Base-by-base conservation (phyloP, 805 yeast species). In the Phaffomyces thermotolerans region DNA sequence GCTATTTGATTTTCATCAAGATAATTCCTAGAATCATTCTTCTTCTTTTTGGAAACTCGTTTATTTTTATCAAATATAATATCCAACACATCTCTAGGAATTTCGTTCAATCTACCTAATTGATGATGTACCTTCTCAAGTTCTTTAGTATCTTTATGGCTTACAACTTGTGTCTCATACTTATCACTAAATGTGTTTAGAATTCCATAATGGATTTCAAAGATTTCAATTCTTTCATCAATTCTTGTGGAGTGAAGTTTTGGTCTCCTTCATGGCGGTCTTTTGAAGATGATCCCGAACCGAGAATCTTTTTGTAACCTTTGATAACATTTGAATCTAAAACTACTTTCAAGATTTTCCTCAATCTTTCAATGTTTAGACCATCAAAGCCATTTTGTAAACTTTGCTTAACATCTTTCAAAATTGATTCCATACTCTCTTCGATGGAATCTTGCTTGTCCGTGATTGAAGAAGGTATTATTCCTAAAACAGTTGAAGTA, bases 21-120 rank as follows among this genome's bases (percentile, higher is more conserved):
- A 6, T 43, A 10, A 17, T 42, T 34, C 17, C 39, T 27, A 27
- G 29, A 13, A 9, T 27, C 29, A 9, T 27, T 27, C 29, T 27
- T 27, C 29, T 27, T 27, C 29, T 8, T 27, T 27, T 10, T 27
- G 13, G 13, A 27, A 27, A 12, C 29, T 27, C 13, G 40, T 13
- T 39, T 39, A n/a, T 45, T 41, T 4, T 9, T 23, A 5, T 39
- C 29, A 29, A 45, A 34, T n/a, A 45, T 12, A 6, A 42, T 39
- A 29, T 45, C 45, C 20, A 45, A 37, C 2, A 45, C 45, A 23
- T 45, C 41, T 3, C 39, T 41, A 5, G 48, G 48, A 10, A 42
- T 42, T 12, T 42, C 45, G 8, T 20, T 39, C 17, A 45, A 24
- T 34, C 37, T 39, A 12, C 22, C 42, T 13, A 39, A 20, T 14